Conservation (phyloP, 441 rosid species). For the Melastoma candidum region DNA sequence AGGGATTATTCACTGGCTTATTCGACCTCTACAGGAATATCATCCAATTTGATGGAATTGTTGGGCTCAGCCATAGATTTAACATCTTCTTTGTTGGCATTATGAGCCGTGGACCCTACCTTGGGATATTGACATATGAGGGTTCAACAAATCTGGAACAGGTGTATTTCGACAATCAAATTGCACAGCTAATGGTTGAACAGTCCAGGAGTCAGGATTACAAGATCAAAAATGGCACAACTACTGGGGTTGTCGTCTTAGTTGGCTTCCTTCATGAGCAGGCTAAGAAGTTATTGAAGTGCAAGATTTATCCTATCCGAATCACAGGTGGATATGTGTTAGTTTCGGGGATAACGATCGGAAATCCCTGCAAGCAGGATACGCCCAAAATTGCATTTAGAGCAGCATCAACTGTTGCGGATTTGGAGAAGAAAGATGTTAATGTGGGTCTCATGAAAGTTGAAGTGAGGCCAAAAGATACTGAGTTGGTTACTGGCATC, state of each 20-base stretch:
- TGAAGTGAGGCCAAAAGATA: constrained; percentile 87
- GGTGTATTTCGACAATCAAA: constrained; percentile 99
- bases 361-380: constrained; percentile 73
- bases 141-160: constrained; percentile 97
- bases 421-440: constrained; percentile 89
- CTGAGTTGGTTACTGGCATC: constrained; percentile 82
- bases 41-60: too few species aligned
- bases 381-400: constrained; percentile 95
- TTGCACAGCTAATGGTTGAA: constrained; percentile 92
- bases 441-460: constrained; percentile 90
- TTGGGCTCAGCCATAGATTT: too few species aligned
- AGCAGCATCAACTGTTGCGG: constrained; percentile 94
- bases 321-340: constrained; percentile 88
- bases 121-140: too few species aligned
- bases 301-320: constrained; percentile 94
- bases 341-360: constrained; percentile 83
- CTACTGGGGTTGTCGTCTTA: constrained; percentile 95
- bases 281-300: constrained; percentile 78
- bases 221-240: constrained; percentile 97
- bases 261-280: constrained; percentile 95
- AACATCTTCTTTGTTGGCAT: too few species aligned
- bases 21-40: too few species aligned
- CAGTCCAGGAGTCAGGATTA: constrained; percentile 96
- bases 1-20: too few species aligned
- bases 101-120: too few species aligned